Evolutionary conservation across 139 green algal genomes (phyloP).

Genomic region (Picocystis salinarum): DNA sequence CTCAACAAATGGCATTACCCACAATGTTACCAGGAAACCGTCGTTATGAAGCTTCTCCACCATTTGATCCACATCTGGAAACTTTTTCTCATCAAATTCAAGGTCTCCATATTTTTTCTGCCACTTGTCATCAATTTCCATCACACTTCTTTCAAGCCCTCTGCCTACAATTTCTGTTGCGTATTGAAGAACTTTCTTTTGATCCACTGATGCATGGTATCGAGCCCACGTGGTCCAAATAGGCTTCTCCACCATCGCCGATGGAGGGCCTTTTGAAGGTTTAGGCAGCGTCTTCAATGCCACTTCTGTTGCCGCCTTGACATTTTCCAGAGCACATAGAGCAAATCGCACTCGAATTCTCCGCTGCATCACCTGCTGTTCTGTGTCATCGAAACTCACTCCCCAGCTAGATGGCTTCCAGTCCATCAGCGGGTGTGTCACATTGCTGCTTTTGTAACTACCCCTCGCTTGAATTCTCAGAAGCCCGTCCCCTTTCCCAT

Average conservation of each 20-base stretch:
- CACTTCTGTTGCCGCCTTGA: slow-evolving; percentile 18
- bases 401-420: slow-evolving; percentile 14
- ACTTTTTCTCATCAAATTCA: slow-evolving; percentile 25
- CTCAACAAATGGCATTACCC: slow-evolving; percentile 46
- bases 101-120: slow-evolving; percentile 28
- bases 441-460: slow-evolving; percentile 11
- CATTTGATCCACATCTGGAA: slow-evolving; percentile 30
- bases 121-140: slow-evolving; percentile 35
- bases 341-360: slow-evolving; percentile 11
- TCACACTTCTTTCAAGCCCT: slow-evolving; percentile 19
- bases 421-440: slow-evolving; percentile 30
- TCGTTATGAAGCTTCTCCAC: slow-evolving; percentile 31
- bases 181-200: slow-evolving; percentile 32
- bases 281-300: slow-evolving; percentile 17
- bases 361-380: slow-evolving; percentile 1
- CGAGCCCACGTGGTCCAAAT: slow-evolving; percentile 51
- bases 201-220: slow-evolving; percentile 26
- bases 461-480: slow-evolving; percentile 27
- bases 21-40: slow-evolving; percentile 46
- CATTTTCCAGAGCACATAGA: slow-evolving; percentile 18
- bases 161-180: slow-evolving; percentile 32
- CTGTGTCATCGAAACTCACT: not conserved
- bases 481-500: slow-evolving; percentile 21
- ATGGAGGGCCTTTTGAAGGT: slow-evolving; percentile 11
- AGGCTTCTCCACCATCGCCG: slow-evolving; percentile 20